These are phyloP conservation scores for Corchorus olitorius DNA, from an alignment of 345 rosid genomes.

Conservation along the genomic window DNA sequence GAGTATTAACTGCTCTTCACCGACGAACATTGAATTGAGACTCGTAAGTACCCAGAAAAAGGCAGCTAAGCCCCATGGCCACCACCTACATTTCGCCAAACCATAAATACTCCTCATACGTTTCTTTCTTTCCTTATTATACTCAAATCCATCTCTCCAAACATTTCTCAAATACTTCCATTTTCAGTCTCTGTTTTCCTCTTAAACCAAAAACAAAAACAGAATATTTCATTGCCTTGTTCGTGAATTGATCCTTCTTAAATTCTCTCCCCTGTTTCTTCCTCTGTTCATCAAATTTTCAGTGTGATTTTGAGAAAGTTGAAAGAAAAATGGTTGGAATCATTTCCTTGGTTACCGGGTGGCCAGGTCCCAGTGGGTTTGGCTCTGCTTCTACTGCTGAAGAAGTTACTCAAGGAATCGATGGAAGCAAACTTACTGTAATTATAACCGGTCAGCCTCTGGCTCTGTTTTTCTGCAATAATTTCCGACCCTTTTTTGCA, in stretches of 20 bases:
- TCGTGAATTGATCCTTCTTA: too few relatives aligned
- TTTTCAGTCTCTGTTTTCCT: not conserved
- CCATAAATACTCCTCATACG: not conserved
- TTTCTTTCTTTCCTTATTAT: not conserved
- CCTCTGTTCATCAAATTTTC: not conserved
- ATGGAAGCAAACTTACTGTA: constrained; percentile 68
- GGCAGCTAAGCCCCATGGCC: not conserved
- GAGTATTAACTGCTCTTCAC: constrained; percentile 26
- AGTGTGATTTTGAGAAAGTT: not conserved
- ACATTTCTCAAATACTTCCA: not conserved
- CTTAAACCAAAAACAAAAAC: not conserved
- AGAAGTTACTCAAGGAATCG: constrained; percentile 66
- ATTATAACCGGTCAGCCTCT: constrained; percentile 63
- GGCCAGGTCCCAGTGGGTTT: constrained; percentile 79
- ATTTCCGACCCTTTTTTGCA: too few relatives aligned
- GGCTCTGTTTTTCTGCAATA: too few relatives aligned
- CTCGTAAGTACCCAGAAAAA: not conserved
- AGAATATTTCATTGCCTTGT: not conserved
- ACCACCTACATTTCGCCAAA: constrained; percentile 29
- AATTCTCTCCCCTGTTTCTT: not conserved
- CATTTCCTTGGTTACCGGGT: constrained; percentile 61
- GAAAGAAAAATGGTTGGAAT: constrained; percentile 42
- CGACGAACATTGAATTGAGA: constrained; percentile 1
- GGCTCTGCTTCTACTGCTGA: constrained; percentile 92
- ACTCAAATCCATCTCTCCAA: not conserved